A percentile compares a stretch with the other conserved stretches of the same genome.
These are phyloP conservation scores for Arctostaphylos glauca DNA, from an alignment of 148 eudicot species.

Conservation along the genomic window DNA sequence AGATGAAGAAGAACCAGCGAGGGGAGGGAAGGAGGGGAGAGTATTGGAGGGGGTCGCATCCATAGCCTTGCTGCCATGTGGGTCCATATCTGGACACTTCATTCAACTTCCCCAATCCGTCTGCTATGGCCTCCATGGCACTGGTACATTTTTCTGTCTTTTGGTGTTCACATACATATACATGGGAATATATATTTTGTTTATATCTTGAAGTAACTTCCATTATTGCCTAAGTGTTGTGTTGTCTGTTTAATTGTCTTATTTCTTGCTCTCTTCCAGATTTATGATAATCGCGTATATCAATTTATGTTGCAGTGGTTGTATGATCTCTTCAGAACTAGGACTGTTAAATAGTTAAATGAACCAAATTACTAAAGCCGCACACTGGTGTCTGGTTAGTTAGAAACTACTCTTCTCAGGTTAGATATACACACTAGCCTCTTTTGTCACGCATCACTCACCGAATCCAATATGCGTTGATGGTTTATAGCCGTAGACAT, in stretches of 20 bases:
- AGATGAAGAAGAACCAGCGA: constrained; percentile 5
- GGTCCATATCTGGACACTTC: constrained; percentile 94
- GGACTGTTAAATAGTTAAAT: neutral
- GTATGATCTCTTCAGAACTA: neutral
- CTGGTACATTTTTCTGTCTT: constrained; percentile 42
- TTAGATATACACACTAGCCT: neutral
- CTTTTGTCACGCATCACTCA: too few species aligned
- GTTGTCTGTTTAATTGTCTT: neutral
- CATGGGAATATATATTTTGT: neutral
- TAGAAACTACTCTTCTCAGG: neutral
- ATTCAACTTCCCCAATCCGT: constrained; percentile 78
- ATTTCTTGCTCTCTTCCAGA: neutral
- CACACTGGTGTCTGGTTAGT: neutral
- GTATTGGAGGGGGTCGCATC: constrained; percentile 91
- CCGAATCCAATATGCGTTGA: too few species aligned
- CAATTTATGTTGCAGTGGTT: neutral
- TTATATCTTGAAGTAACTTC: neutral
- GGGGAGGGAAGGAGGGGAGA: constrained; percentile 20
- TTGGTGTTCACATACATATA: neutral
- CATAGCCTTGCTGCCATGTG: constrained; percentile 72
- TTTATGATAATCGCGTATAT: neutral
- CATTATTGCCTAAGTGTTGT: neutral
- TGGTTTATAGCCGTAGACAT: too few species aligned
- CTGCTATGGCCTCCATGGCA: constrained; percentile 92
- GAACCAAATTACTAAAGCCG: neutral